Percentiles rank a stretch among this genome's conserved stretches.
phyloP scores from a whole-genome alignment of 2,329 filamentous ascomycete genomes.

The Calonectria hongkongensis region DNA sequence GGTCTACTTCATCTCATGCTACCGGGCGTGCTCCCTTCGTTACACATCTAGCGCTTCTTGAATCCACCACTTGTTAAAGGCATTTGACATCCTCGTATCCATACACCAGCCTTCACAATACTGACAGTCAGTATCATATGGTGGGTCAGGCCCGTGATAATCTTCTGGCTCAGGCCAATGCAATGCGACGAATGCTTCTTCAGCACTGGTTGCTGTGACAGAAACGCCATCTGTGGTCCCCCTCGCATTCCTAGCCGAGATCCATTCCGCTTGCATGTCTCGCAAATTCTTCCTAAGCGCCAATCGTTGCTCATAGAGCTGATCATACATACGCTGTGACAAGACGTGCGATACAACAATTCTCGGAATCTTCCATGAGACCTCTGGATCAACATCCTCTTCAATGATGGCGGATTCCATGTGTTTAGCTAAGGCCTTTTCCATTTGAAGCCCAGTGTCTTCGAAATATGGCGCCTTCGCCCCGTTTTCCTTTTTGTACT shows the following conservation, averaged over 20 bases:
- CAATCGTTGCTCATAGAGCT: neutral
- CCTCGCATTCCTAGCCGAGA: neutral
- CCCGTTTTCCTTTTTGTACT: neutral
- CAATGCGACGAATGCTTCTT: neutral
- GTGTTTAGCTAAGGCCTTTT: neutral
- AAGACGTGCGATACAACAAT: neutral
- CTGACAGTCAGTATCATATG: neutral
- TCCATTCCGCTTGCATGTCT: neutral
- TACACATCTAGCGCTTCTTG: neutral
- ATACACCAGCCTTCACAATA: neutral
- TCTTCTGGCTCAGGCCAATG: neutral
- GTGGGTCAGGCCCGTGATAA: neutral
- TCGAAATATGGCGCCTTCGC: neutral
- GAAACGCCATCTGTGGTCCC: neutral
- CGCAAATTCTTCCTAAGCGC: neutral
- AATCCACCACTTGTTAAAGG: neutral
- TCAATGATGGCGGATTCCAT: neutral
- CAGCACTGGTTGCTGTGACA: neutral
- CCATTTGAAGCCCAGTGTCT: neutral
- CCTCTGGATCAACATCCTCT: neutral
- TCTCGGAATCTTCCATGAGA: neutral
- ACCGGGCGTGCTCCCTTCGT: neutral
- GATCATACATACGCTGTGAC: neutral
- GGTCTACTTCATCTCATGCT: no score
- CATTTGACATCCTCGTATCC: neutral